These are phyloP conservation scores for Teratosphaeriaceae sp. DNA, from an alignment of 2,329 filamentous ascomycete genomes.

Conservation along the genomic window DNA sequence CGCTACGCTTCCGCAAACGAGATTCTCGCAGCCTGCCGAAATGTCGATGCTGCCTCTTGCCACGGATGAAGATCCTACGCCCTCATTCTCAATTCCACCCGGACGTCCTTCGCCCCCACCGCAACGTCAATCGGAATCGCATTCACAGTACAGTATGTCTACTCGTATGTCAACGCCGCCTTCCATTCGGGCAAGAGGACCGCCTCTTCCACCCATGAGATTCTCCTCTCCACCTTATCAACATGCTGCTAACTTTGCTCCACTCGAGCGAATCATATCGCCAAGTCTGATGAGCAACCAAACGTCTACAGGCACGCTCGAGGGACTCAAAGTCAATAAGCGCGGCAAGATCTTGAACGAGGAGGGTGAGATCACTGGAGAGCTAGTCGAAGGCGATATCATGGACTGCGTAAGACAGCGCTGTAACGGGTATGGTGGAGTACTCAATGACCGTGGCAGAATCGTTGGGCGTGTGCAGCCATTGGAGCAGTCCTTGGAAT, in stretches of 20 bases:
- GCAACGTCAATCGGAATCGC: not conserved
- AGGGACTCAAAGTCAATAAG: constrained; percentile 50
- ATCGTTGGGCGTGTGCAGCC: constrained; percentile 33
- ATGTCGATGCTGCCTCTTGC: not conserved
- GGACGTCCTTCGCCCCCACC: constrained; percentile 1
- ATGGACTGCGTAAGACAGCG: constrained; percentile 40
- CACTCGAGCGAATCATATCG: constrained; percentile 8
- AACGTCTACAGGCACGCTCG: constrained; percentile 18
- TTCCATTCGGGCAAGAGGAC: not conserved
- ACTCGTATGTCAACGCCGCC: not conserved
- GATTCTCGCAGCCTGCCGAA: not conserved
- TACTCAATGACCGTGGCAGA: constrained; percentile 42
- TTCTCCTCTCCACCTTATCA: not conserved
- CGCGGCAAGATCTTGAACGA: constrained; percentile 44
- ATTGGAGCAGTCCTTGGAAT: constrained; percentile 2
- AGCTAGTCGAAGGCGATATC: constrained; percentile 40
- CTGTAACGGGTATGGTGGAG: constrained; percentile 41
- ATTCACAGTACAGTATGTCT: not conserved
- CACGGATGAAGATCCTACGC: not conserved
- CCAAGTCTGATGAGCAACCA: not conserved
- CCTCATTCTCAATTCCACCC: not conserved
- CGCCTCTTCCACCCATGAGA: not conserved
- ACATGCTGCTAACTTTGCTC: not conserved
- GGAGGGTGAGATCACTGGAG: constrained; percentile 43
- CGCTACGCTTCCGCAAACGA: not conserved